phyloP scores from a whole-genome alignment of 495 filamentous ascomycete genomes.

The Hypoxylon trugodes region DNA sequence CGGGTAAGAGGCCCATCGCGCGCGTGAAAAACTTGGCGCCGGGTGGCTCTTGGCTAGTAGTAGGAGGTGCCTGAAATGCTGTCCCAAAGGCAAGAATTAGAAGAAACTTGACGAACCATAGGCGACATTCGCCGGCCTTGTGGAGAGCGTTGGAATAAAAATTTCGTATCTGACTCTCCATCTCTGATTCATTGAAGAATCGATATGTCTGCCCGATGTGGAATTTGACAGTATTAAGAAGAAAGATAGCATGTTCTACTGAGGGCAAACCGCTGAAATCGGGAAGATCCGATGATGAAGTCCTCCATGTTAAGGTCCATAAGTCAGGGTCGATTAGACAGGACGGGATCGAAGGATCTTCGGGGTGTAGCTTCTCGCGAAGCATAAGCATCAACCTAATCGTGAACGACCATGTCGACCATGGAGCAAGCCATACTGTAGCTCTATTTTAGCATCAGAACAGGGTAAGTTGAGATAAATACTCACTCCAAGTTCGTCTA shows the following conservation, averaged over 20 bases:
- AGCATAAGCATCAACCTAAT: constrained; percentile 6
- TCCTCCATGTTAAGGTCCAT: not conserved
- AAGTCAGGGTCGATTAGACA: constrained; percentile 1
- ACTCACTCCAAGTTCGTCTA: constrained; percentile 8
- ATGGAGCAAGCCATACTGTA: constrained; percentile 3
- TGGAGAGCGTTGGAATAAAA: constrained; percentile 6
- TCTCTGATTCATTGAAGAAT: not conserved
- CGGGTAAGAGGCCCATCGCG: not conserved
- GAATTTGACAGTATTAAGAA: constrained; percentile 1
- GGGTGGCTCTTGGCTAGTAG: not conserved
- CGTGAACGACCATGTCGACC: constrained; percentile 10
- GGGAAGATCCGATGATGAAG: not conserved
- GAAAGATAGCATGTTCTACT: not conserved
- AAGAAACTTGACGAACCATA: constrained; percentile 12
- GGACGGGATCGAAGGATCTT: constrained; percentile 1
- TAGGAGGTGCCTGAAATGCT: not conserved
- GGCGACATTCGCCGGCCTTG: not conserved
- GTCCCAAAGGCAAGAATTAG: constrained; percentile 8
- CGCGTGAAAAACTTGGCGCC: constrained; percentile 6
- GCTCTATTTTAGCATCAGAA: not conserved
- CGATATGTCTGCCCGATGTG: constrained; percentile 4
- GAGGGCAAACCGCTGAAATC: constrained; percentile 6
- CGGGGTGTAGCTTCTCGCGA: constrained; percentile 2
- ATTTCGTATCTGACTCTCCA: constrained; percentile 3
- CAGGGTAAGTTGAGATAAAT: not conserved